A percentile compares a stretch with the other conserved stretches of the same genome.
phyloP scores from a whole-genome alignment of 441 rosid genomes.

The Populus hybrid region DNA sequence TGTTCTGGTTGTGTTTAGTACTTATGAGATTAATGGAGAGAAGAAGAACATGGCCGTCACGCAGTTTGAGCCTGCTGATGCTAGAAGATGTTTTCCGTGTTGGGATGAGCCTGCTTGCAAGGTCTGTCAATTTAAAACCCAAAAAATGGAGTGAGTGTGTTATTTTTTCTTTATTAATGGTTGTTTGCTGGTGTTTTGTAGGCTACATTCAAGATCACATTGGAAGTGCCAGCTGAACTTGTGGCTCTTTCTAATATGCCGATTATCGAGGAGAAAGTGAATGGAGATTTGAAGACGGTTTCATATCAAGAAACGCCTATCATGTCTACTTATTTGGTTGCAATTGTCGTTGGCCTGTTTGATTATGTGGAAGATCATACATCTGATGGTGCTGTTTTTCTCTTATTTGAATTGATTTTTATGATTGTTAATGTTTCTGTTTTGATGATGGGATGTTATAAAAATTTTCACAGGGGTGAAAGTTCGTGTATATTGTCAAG shows the following conservation, averaged over 20 bases:
- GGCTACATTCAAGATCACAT: slow-evolving; percentile 89
- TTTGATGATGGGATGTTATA: slow-evolving; percentile 8
- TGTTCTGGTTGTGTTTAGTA: slow-evolving; percentile 29
- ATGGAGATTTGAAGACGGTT: slow-evolving; percentile 65
- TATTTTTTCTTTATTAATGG: background rate
- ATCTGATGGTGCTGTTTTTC: slow-evolving; percentile 61
- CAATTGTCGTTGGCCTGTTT: slow-evolving; percentile 85
- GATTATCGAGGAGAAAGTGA: slow-evolving; percentile 58
- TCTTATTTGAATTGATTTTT: background rate
- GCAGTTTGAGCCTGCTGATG: slow-evolving; percentile 96
- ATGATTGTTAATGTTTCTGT: background rate
- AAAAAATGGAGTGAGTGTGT: background rate
- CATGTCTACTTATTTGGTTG: slow-evolving; percentile 97
- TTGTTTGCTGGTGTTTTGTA: slow-evolving; percentile 29
- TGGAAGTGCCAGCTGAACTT: slow-evolving; percentile 76
- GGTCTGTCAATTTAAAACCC: slow-evolving; percentile 33
- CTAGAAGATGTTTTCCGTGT: slow-evolving; percentile 93
- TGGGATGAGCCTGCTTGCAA: slow-evolving; percentile 99
- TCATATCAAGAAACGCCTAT: slow-evolving; percentile 84
- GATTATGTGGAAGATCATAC: slow-evolving; percentile 89
- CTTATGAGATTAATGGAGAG: slow-evolving; percentile 73
- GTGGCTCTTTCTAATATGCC: slow-evolving; percentile 98
- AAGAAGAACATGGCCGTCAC: slow-evolving; percentile 98
- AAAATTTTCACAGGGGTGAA: slow-evolving; percentile 48
- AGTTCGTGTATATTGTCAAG: slow-evolving; percentile 90